phyloP scores from a whole-genome alignment of 2,329 filamentous ascomycete genomes.

The Penicillium frequentans region DNA sequence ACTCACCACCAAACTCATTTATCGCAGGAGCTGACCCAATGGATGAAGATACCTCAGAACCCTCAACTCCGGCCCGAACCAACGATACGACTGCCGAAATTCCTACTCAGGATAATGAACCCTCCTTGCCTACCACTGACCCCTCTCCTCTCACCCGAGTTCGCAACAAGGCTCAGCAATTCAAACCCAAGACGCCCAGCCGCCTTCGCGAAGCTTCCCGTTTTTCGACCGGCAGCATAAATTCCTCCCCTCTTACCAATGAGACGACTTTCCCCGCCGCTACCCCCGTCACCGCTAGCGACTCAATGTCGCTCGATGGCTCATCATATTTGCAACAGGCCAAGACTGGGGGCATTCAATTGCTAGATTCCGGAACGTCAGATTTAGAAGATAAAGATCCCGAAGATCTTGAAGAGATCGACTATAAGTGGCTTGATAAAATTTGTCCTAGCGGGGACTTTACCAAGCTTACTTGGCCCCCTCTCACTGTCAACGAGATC shows the following conservation, averaged over 20 bases:
- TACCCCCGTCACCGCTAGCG: not conserved
- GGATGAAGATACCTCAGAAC: not conserved
- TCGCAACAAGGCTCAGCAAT: conserved; percentile 40
- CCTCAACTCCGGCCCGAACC: conserved; percentile 8
- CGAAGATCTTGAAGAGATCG: not conserved
- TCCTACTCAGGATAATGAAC: conserved; percentile 11
- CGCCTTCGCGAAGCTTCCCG: conserved; percentile 39
- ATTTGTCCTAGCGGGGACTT: not conserved
- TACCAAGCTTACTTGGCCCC: not conserved
- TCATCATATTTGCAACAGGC: not conserved
- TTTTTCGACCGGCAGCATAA: conserved; percentile 6
- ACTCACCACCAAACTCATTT: not conserved
- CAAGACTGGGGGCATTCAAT: too few relatives aligned
- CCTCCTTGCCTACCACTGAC: conserved; percentile 12
- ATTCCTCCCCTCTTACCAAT: not conserved
- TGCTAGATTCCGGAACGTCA: not conserved
- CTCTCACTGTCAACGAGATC: not conserved
- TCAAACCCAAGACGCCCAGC: conserved; percentile 46
- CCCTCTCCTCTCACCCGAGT: conserved; percentile 34
- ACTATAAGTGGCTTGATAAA: not conserved
- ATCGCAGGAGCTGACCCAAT: not conserved
- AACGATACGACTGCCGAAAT: conserved; percentile 16
- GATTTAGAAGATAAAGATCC: not conserved
- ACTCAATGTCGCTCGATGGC: not conserved
- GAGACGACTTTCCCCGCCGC: too few relatives aligned